Base-by-base conservation (phyloP, 805 yeast genomes). In the Candida chauliodis region DNA sequence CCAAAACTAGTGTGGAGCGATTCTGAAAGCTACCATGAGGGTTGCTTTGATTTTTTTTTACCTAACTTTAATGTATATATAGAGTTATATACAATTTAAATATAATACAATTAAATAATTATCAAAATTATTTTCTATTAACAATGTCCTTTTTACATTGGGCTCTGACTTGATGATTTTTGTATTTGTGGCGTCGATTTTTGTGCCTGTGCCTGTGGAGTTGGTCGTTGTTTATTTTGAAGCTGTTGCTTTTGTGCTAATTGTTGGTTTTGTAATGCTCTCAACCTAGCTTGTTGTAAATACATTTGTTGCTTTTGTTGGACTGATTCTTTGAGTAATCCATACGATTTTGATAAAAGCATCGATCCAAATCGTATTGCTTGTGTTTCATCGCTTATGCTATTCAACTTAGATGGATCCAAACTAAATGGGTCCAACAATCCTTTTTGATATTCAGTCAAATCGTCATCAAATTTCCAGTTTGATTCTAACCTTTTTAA, bases 361-460 rank as follows among this genome's bases (percentile, higher is more conserved):
- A 89, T 89, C 5, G 95, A 78, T 7, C 96, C 96, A 61, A 90
- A 90, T 43, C 97, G 70, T 21, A 91, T 85, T 1, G 85, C 81
- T 60, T 90, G 97, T 1, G 96, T 89, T 36, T 81, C 91, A 38
- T 82, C 82, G 10, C 88, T 77, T 29, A 90, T 87, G 46, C 84
- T 83, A 54, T 90, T 90, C 50, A 90, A 70, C 39, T 76, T 73
- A 0, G 95, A 80, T 0, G 97, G 96, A 58, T 88, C 96, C 42
- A 76, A 73, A 42, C 80, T 71, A 40, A 86, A 69, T 24, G 83
- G 84, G 29, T 66, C 70, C 33, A 52, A 45, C 10, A 56, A 41
- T 5, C 68, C 69, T 35, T 44, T 49, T 30, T 66, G 64, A 42
- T 50, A 51, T 38, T 65, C 75, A 5, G 69, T 51, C 59, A 65